Percentiles rank a stretch among this genome's conserved stretches.
Evolutionary conservation across 306 rosid species (phyloP).

Genomic region (Delonix regia): DNA sequence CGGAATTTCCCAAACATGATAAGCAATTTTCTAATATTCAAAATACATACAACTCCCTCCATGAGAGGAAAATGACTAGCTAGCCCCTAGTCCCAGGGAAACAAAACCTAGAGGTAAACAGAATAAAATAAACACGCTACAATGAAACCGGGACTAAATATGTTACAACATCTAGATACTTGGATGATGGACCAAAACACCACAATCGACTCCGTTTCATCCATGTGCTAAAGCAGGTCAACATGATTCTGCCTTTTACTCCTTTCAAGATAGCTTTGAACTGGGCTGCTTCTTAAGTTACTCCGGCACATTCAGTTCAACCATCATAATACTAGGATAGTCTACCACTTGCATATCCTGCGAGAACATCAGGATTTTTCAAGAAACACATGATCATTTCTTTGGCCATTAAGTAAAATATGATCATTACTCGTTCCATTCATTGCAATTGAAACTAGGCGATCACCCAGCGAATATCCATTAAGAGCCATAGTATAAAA

Average conservation of each 20-base stretch:
- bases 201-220: conserved; percentile 26
- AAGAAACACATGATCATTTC: conserved; percentile 29
- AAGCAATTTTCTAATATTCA: conserved; percentile 4
- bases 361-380: conserved; percentile 17
- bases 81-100: conserved; percentile 23
- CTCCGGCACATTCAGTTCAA: conserved; percentile 32
- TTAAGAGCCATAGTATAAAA: conserved; percentile 33
- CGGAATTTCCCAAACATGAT: conserved; percentile 6
- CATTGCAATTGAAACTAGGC: conserved; percentile 36
- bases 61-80: conserved; percentile 17
- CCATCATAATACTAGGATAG: conserved; percentile 23
- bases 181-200: conserved; percentile 19
- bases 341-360: conserved; percentile 34
- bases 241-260: conserved; percentile 13
- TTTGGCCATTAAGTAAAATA: conserved; percentile 26
- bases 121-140: conserved; percentile 19
- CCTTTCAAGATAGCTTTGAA: conserved; percentile 25
- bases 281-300: conserved; percentile 17
- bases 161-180: not conserved
- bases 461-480: conserved; percentile 24
- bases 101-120: conserved; percentile 8
- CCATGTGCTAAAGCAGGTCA: conserved; percentile 31
- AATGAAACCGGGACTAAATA: conserved; percentile 4
- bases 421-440: conserved; percentile 34
- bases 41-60: conserved; percentile 12